Evolutionary conservation across 768 basidiomycete genomes (phyloP).

Genomic region (Russula sp.): DNA sequence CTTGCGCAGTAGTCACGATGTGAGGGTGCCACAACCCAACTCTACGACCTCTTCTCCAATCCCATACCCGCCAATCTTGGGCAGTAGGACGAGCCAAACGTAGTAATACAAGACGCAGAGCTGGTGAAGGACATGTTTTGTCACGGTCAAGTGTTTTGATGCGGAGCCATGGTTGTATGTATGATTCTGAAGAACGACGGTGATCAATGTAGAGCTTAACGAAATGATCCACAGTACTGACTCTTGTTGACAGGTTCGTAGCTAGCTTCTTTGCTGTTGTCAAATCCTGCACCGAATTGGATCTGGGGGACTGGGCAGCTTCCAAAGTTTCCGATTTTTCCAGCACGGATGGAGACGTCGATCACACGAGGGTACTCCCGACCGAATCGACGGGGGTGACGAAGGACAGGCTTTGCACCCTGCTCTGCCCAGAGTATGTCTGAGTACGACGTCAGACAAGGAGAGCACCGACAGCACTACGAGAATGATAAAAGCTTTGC

Average conservation of each 20-base stretch:
- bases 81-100: conserved; percentile 42
- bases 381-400: conserved; percentile 51
- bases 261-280: conserved; percentile 46
- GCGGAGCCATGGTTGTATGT: conserved; percentile 45
- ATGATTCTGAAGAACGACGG: conserved; percentile 29
- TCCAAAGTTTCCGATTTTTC: conserved; percentile 41
- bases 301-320: conserved; percentile 50
- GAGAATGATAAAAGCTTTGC: conserved; percentile 22
- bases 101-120: conserved; percentile 30
- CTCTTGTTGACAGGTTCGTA: conserved; percentile 48
- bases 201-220: conserved; percentile 34
- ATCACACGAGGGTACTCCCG: conserved; percentile 46
- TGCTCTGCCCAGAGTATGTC: conserved; percentile 46
- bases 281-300: conserved; percentile 50
- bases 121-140: background rate
- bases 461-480: conserved; percentile 24
- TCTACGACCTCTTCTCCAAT: conserved; percentile 36
- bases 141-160: background rate
- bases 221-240: conserved; percentile 23
- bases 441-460: conserved; percentile 25
- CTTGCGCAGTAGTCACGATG: conserved; percentile 18
- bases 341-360: conserved; percentile 6
- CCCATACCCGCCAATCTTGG: conserved; percentile 40
- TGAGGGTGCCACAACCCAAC: conserved; percentile 18
- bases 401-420: conserved; percentile 40